Base-by-base conservation (phyloP, 176 grass and related monocot genomes). In the Avena eriantha region DNA sequence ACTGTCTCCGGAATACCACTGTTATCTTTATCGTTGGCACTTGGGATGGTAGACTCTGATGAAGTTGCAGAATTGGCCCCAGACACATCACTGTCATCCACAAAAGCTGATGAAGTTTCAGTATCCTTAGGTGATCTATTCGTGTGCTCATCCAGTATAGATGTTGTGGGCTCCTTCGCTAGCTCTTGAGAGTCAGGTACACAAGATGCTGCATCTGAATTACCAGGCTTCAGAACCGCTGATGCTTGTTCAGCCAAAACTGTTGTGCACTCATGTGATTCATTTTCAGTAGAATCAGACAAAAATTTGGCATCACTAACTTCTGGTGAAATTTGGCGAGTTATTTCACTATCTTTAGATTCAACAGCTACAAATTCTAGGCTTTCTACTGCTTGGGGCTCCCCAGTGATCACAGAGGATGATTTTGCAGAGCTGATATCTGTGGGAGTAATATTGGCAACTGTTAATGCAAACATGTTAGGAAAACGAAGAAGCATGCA, bases 391-490 rank as follows among this genome's bases (percentile, higher is more conserved):
- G 26, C 74, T 75, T 60, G 66, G 68, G 69, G 41, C 26, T 77
- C 85, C 65, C 6, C 77, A 14, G 69, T 80, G 50, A 46, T 69
- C 77, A 75, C 63, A 22, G 71, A 85, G 80, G 54, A 60, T 50
- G 35, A 61, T 73, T 34, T 81, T 33, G 69, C 53, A 84, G 80
- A 67, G 39, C 83, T 79, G 15, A n/a, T 60, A 14, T 84, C 69
- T 18, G 4, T 31, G 29, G 26, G 9, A 69, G 77, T 57, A 79
- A 78, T 56, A 72, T 78, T 78, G 82, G 64, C 49, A 85, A 73
- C 82, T 88, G 88, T 47, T 36, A 85, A 87, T 60, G 78, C 48
- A 85, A 51, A 65, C 39, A 21, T 78, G 69, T 90, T 59, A 92
- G 83, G 58, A 39, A 67, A 60, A 77, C 58, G 1, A 64, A 73